Conservation (phyloP, 257 asterid genomes). For the Ilex aquifolium region DNA sequence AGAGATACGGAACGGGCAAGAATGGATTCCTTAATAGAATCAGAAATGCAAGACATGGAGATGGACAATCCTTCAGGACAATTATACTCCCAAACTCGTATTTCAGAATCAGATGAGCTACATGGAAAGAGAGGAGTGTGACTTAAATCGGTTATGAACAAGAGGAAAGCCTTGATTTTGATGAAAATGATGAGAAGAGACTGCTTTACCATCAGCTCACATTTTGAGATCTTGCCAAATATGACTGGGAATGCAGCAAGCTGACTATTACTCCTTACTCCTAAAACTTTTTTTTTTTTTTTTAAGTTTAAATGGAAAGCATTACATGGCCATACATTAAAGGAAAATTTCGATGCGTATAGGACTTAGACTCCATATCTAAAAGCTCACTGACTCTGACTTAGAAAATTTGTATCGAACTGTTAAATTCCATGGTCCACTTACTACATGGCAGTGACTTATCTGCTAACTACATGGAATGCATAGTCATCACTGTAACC, state of each 20-base stretch:
- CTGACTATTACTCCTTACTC: not conserved
- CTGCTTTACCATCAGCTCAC: slow-evolving; percentile 31
- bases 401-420: no score
- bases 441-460: no score
- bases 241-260: slow-evolving; percentile 4
- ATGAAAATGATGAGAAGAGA: slow-evolving; percentile 47
- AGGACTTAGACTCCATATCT: no score
- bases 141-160: slow-evolving; percentile 35
- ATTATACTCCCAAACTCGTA: slow-evolving; percentile 21
- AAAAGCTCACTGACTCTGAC: no score
- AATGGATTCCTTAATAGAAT: slow-evolving; percentile 60
- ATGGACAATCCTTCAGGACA: slow-evolving; percentile 23
- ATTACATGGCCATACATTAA: no score
- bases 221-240: slow-evolving; percentile 18
- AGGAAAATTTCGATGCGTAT: no score
- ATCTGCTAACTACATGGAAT: no score
- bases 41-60: slow-evolving; percentile 47
- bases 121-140: slow-evolving; percentile 24
- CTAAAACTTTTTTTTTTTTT: no score
- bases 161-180: slow-evolving; percentile 25
- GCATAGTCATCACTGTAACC: no score
- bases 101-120: slow-evolving; percentile 16
- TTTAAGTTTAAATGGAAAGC: no score
- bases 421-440: no score
- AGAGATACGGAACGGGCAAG: slow-evolving; percentile 80